These are phyloP conservation scores for Macaranga tanarius DNA, from an alignment of 441 rosid species.

Conservation along the genomic window DNA sequence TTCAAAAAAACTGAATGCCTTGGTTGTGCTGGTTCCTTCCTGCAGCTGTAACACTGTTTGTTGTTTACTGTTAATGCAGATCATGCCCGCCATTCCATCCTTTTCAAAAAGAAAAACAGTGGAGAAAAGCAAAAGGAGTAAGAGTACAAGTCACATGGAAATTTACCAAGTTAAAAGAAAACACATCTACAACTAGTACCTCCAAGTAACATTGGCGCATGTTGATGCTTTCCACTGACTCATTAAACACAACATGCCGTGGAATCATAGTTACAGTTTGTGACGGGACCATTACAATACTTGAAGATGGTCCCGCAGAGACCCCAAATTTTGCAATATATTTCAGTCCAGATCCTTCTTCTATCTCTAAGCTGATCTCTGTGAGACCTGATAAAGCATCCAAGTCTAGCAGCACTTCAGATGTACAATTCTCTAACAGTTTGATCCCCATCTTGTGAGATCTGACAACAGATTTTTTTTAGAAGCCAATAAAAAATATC, in stretches of 20 bases:
- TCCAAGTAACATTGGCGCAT: constrained; percentile 82
- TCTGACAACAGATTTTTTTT: constrained; percentile 42
- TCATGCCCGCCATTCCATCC: constrained; percentile 65
- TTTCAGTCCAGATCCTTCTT: constrained; percentile 53
- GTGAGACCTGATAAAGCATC: constrained; percentile 90
- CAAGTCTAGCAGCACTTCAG: constrained; percentile 68
- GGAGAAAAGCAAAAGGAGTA: constrained; percentile 24
- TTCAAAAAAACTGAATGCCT: constrained; percentile 75
- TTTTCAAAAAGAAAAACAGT: constrained; percentile 29
- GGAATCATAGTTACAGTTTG: constrained; percentile 69
- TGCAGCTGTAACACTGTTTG: constrained; percentile 55
- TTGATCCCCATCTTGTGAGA: constrained; percentile 62
- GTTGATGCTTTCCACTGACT: constrained; percentile 61
- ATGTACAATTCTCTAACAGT: constrained; percentile 51
- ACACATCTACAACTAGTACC: constrained; percentile 39
- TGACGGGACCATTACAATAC: constrained; percentile 56
- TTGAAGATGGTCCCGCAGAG: constrained; percentile 57
- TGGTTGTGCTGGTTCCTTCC: constrained; percentile 49
- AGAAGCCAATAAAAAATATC: constrained; percentile 25
- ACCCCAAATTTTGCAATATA: constrained; percentile 76
- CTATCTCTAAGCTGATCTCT: constrained; percentile 69
- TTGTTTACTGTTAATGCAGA: constrained; percentile 53
- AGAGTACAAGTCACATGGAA: constrained; percentile 19
- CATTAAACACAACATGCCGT: constrained; percentile 70
- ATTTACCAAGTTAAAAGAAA: constrained; percentile 8